Evolutionary conservation across 345 rosid genomes (phyloP).

Genomic region (Cardamine chenopodiifolia): DNA sequence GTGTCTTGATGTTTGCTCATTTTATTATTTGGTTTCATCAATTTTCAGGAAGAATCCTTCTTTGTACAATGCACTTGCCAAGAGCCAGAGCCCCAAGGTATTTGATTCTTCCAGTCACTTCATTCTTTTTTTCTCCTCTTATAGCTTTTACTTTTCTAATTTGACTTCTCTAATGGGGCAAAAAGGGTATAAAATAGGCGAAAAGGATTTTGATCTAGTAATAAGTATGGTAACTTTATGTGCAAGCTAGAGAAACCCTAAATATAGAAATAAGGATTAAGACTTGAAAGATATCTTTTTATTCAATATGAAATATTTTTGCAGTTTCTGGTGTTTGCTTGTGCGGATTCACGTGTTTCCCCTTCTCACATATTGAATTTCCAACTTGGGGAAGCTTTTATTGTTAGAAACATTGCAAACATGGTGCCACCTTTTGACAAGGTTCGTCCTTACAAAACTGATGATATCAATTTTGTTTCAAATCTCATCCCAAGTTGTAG

Average conservation of each 20-base stretch:
- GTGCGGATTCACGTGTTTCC: slow-evolving; percentile 96
- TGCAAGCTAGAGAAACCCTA: slow-evolving; percentile 23
- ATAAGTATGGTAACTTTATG: slow-evolving; percentile 11
- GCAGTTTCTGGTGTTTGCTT: slow-evolving; percentile 96
- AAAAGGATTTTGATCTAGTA: neutral
- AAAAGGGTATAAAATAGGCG: neutral
- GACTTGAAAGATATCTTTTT: too few species aligned
- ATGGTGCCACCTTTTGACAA: slow-evolving; percentile 85
- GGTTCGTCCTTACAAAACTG: slow-evolving; percentile 45
- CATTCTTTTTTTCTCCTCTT: neutral
- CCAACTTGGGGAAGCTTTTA: slow-evolving; percentile 94
- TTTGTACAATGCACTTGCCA: slow-evolving; percentile 65
- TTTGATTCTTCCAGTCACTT: slow-evolving; percentile 27
- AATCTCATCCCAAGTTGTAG: neutral
- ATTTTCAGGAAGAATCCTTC: slow-evolving; percentile 72
- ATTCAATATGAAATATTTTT: neutral
- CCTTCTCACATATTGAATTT: slow-evolving; percentile 89
- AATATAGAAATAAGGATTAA: neutral
- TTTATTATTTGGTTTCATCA: slow-evolving; percentile 21
- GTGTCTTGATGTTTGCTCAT: slow-evolving; percentile 17
- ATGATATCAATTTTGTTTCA: neutral
- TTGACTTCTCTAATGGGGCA: neutral
- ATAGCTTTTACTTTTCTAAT: neutral
- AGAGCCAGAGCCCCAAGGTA: slow-evolving; percentile 88
- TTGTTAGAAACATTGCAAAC: slow-evolving; percentile 96